Conservation (phyloP, 169 alveolate genomes). For the Plasmodium cynomolgi region DNA sequence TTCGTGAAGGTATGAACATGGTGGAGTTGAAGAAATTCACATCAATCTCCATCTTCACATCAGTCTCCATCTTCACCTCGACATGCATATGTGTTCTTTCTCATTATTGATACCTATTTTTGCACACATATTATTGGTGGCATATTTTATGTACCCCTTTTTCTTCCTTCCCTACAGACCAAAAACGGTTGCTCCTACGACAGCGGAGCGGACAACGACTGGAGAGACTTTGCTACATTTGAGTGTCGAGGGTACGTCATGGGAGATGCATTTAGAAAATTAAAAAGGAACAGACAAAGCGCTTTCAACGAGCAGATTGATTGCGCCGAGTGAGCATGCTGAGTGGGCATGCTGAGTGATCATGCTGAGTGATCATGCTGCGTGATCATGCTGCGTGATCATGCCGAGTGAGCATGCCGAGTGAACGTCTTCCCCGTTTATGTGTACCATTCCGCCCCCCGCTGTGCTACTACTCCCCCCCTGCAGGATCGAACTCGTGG, state of each 20-base stretch:
- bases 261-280: background rate
- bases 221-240: constrained; percentile 61
- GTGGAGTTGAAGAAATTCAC: background rate
- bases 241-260: constrained; percentile 55
- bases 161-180: constrained; percentile 8
- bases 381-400: too few relatives aligned
- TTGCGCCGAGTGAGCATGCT: too few relatives aligned
- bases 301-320: background rate
- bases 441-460: background rate
- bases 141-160: background rate
- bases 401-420: background rate
- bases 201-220: constrained; percentile 11
- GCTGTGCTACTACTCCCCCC: background rate
- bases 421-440: background rate
- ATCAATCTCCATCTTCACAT: background rate
- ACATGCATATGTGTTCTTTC: background rate
- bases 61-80: background rate
- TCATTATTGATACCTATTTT: background rate
- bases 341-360: too few relatives aligned
- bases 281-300: background rate
- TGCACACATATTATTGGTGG: background rate
- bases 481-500: constrained; percentile 46
- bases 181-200: constrained; percentile 45
- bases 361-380: too few relatives aligned
- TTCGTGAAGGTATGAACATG: constrained; percentile 29